A percentile compares a stretch with the other conserved stretches of the same genome.
phyloP scores from a whole-genome alignment of 225 moss, liverwort and hornwort genomes.

The Asterella californica region DNA sequence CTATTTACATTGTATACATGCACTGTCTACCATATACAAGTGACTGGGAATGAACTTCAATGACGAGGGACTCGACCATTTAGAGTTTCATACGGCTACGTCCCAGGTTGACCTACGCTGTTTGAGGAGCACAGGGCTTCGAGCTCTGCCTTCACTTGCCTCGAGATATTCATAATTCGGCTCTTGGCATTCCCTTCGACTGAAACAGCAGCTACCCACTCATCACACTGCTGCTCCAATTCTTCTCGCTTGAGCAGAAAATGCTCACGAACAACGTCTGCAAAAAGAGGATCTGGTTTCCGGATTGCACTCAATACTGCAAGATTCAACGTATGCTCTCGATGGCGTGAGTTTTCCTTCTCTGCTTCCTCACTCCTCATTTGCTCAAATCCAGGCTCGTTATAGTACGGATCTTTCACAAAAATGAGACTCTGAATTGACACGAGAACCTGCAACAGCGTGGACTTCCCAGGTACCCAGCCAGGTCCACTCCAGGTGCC shows the following conservation, averaged over 20 bases:
- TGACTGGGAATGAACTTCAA: not conserved
- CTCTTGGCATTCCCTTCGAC: conserved; percentile 36
- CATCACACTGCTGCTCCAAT: conserved; percentile 51
- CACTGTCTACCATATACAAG: not conserved
- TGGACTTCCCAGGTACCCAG: conserved; percentile 74
- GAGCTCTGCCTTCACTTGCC: conserved; percentile 47
- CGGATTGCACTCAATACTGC: conserved; percentile 55
- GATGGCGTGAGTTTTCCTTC: conserved; percentile 57
- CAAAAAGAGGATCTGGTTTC: conserved; percentile 61
- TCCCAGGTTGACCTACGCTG: not conserved
- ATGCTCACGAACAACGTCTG: conserved; percentile 56
- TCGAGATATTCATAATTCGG: conserved; percentile 44
- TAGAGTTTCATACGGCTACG: not conserved
- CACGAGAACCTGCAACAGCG: conserved; percentile 71
- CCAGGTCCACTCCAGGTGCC: conserved; percentile 68
- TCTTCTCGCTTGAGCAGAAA: conserved; percentile 61
- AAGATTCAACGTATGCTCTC: conserved; percentile 64
- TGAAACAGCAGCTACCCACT: conserved; percentile 46
- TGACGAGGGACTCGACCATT: not conserved
- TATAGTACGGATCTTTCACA: conserved; percentile 71
- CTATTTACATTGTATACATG: conserved; percentile 1
- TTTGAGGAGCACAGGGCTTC: conserved; percentile 25
- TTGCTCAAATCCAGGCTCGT: conserved; percentile 66
- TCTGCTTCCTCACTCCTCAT: conserved; percentile 50
- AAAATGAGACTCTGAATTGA: conserved; percentile 80